Conservation (phyloP, 1,284 basidiomycete species). For the Abortiporus biennis region DNA sequence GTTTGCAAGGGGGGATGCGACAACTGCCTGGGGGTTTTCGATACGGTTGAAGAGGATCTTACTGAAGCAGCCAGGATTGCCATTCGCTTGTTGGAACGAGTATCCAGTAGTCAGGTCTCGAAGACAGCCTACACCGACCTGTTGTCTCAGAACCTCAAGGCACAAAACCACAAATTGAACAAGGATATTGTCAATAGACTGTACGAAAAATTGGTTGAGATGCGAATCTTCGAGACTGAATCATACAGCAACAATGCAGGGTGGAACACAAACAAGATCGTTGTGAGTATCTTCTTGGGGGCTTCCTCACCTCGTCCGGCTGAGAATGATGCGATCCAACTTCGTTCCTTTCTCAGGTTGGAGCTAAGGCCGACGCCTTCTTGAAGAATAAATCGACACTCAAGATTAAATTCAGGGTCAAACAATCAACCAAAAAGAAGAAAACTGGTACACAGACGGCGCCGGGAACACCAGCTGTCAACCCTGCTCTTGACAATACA, state of each 20-base stretch:
- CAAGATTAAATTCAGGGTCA: background rate
- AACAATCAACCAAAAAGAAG: too few species aligned
- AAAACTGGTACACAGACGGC: too few species aligned
- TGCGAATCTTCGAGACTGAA: too few species aligned
- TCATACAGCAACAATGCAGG: too few species aligned
- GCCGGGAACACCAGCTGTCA: too few species aligned
- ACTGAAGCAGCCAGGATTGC: slow-evolving; percentile 50
- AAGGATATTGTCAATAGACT: slow-evolving; percentile 28
- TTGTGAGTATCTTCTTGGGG: too few species aligned
- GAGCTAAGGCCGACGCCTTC: background rate
- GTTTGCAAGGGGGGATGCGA: slow-evolving; percentile 66
- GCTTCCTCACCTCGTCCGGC: too few species aligned
- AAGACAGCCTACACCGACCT: background rate
- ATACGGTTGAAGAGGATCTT: slow-evolving; percentile 40
- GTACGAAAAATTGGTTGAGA: slow-evolving; percentile 42
- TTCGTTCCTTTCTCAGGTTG: background rate
- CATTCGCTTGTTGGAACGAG: slow-evolving; percentile 42
- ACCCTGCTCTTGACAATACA: background rate
- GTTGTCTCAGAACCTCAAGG: background rate
- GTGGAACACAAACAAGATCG: too few species aligned
- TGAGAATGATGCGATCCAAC: too few species aligned
- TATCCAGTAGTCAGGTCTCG: slow-evolving; percentile 24
- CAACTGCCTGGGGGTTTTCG: slow-evolving; percentile 59
- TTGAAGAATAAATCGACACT: background rate
- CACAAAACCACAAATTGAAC: slow-evolving; percentile 13